Evolutionary conservation across 106 monocot genomes (phyloP), one percentile per base, ranked within the genome.

Genomic region (Acorus gramineus): DNA sequence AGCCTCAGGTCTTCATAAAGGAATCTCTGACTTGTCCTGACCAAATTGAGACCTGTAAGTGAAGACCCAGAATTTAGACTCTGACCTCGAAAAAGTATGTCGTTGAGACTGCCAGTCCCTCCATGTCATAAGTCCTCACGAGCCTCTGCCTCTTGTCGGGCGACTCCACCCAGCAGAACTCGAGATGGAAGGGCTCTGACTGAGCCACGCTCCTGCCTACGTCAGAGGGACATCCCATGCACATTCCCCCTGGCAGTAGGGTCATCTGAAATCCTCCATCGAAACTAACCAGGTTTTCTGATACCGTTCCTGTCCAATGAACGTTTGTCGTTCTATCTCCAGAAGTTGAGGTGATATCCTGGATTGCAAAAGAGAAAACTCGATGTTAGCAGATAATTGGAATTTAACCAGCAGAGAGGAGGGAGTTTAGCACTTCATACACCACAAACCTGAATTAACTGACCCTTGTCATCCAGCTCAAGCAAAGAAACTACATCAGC

Each of bases 91-190:
- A 73, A 46, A 87, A 72, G 65, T 90, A 82, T 6, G 95, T 96
- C 1, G 95, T 87, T 28, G 95, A 96, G n/a, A 96, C 95, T 0
- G 80, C 87, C 72, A 85, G 52, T 48, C 95, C 95, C 72, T 87
- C 79, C 7, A 68, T 70, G 65, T 96, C 90, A 44, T 77, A 96
- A 11, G 95, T 90, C 5, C 95, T 81, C 13, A 96, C 71, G 0
- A 96, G 87, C 68, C 90, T 80, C 76, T 96, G 95, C 75, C 95
- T 73, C 76, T 56, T 80, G 11, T 71, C 73, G 1, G 78, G 77
- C 13, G 90, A 90, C 61, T 96, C 95, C 82, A 87, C 78, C 95
- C 95, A 96, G 51, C 95, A 82, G 51, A 96, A 85, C 64, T 96
- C 95, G 3, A 96, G 67, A 76, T 87, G 95, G 67, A 96, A 96